phyloP scores from a whole-genome alignment of 805 yeast species.

The Monosporozyma yasuniensis region DNA sequence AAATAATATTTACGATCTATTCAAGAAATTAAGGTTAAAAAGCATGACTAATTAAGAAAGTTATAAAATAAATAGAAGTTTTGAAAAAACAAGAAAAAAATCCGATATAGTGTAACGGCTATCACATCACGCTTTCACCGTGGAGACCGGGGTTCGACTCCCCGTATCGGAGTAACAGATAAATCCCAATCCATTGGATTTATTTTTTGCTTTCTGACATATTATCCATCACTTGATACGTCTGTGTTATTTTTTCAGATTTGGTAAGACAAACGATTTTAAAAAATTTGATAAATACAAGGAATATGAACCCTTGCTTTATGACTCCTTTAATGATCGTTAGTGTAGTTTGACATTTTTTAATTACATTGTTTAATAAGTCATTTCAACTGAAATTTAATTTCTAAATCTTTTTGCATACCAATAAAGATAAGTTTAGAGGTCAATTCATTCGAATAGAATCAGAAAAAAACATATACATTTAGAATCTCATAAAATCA shows the following conservation, averaged over 20 bases:
- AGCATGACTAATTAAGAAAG: too few species aligned
- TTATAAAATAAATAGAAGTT: too few species aligned
- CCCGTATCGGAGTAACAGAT: conserved; percentile 18
- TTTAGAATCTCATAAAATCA: neutral
- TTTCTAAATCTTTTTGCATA: neutral
- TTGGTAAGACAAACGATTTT: neutral
- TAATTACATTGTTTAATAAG: neutral
- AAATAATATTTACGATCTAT: too few species aligned
- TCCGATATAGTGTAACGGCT: conserved; percentile 26
- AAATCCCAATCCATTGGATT: neutral
- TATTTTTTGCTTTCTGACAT: neutral
- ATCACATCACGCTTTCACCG: conserved; percentile 25
- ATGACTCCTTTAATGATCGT: neutral
- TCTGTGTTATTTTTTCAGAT: neutral
- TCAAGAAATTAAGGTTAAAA: too few species aligned
- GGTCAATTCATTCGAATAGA: neutral
- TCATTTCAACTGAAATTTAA: neutral
- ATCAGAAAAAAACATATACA: neutral
- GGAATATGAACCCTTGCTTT: neutral
- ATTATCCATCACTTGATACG: neutral
- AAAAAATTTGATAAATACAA: neutral
- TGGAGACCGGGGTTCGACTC: conserved; percentile 26
- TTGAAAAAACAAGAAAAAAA: too few species aligned
- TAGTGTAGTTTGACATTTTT: neutral
- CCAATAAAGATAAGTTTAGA: neutral